phyloP scores from a whole-genome alignment of 2,329 filamentous ascomycete species.

The Periglandula ipomoeae region DNA sequence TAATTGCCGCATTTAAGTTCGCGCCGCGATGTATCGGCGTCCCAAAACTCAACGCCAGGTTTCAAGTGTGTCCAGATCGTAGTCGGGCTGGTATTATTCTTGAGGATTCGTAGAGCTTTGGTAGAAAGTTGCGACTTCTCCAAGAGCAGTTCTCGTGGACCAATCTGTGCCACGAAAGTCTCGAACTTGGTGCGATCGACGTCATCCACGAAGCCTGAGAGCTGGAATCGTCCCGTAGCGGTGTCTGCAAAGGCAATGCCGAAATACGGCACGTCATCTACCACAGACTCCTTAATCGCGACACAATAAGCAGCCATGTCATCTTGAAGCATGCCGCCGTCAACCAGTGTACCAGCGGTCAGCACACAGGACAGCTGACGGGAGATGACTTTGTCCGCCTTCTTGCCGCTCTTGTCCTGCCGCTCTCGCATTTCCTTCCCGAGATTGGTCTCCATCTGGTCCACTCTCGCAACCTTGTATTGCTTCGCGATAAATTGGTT shows the following conservation, averaged over 20 bases:
- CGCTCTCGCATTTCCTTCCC: conserved; percentile 99
- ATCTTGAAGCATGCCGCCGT: conserved; percentile 93
- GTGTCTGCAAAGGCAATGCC: conserved; percentile 93
- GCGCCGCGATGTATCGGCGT: conserved; percentile 68
- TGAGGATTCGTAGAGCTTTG: conserved; percentile 86
- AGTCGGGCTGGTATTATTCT: conserved; percentile 87
- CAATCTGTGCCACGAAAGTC: conserved; percentile 87
- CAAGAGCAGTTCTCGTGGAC: conserved; percentile 77
- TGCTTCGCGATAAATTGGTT: conserved; percentile 98
- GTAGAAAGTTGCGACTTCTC: conserved; percentile 81
- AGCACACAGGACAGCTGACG: conserved; percentile 86
- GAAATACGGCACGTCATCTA: conserved; percentile 70
- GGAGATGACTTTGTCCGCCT: conserved; percentile 86
- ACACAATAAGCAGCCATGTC: conserved; percentile 97
- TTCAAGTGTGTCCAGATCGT: conserved; percentile 96
- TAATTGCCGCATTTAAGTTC: conserved; percentile 76
- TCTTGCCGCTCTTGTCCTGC: conserved; percentile 54
- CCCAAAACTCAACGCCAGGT: conserved; percentile 81
- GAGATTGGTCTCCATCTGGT: conserved; percentile 91
- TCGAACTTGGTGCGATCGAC: conserved; percentile 93
- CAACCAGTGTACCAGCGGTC: conserved; percentile 86
- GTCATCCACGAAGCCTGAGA: conserved; percentile 90
- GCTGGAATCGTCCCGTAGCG: conserved; percentile 86
- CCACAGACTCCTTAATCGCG: conserved; percentile 76
- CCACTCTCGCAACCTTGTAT: conserved; percentile 92